phyloP scores from a whole-genome alignment of 768 basidiomycete genomes.

The Boletus fagicola region DNA sequence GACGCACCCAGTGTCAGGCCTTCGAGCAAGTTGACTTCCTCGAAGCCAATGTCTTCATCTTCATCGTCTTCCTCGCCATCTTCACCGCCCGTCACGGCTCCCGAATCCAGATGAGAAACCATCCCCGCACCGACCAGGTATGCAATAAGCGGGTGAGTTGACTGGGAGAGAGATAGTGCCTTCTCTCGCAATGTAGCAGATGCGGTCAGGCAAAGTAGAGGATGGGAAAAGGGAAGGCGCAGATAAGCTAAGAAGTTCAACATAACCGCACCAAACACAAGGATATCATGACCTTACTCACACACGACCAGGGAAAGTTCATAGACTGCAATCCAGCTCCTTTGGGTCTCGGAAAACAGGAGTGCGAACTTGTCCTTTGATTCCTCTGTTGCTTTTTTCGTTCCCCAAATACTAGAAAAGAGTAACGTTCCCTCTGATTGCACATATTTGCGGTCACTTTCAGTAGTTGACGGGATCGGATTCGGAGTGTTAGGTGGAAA shows the following conservation, averaged over 20 bases:
- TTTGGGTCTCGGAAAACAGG: slow-evolving; percentile 58
- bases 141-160: slow-evolving; percentile 33
- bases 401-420: slow-evolving; percentile 71
- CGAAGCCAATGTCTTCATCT: slow-evolving; percentile 46
- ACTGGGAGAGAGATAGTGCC: slow-evolving; percentile 48
- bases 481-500: slow-evolving; percentile 83
- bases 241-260: slow-evolving; percentile 58
- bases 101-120: slow-evolving; percentile 13
- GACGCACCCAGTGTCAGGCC: slow-evolving; percentile 62
- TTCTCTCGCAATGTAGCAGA: slow-evolving; percentile 88
- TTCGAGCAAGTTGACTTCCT: slow-evolving; percentile 67
- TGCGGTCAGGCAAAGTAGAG: slow-evolving; percentile 79
- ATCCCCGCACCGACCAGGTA: slow-evolving; percentile 22
- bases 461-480: slow-evolving; percentile 72
- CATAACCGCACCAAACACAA: not conserved
- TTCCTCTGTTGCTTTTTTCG: slow-evolving; percentile 44
- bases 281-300: slow-evolving; percentile 40
- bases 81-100: slow-evolving; percentile 1
- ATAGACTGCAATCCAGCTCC: slow-evolving; percentile 79
- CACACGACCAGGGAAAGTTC: slow-evolving; percentile 74
- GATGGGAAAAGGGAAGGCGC: slow-evolving; percentile 64
- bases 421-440: slow-evolving; percentile 75
- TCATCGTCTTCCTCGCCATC: slow-evolving; percentile 35
- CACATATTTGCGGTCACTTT: slow-evolving; percentile 74
- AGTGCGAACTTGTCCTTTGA: slow-evolving; percentile 60